Conservation (phyloP, 345 rosid genomes). For the Euphorbia pulcherrima region DNA sequence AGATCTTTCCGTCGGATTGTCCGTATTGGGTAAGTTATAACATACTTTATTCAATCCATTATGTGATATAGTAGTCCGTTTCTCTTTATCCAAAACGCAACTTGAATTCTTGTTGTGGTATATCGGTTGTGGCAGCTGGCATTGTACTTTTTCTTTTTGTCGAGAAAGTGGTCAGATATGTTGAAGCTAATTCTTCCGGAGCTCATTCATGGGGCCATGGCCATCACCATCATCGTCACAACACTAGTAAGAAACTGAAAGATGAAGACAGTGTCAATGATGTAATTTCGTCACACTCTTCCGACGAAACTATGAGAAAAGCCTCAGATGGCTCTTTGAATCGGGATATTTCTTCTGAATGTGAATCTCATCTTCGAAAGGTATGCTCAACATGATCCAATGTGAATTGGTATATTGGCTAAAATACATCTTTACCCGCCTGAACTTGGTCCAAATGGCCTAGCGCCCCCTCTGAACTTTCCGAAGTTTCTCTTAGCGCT, state of each 20-base stretch:
- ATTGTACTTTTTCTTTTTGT: conserved; percentile 88
- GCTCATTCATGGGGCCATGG: conserved; percentile 55
- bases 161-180: conserved; percentile 89
- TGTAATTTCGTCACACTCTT: conserved; percentile 25
- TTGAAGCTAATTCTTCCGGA: conserved; percentile 65
- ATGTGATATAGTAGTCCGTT: background rate
- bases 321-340: conserved; percentile 37
- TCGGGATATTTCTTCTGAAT: conserved; percentile 24
- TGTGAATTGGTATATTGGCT: no score
- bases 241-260: conserved; percentile 50
- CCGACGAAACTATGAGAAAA: conserved; percentile 31
- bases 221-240: conserved; percentile 70
- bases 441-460: no score
- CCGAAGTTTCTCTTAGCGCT: no score
- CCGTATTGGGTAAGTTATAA: conserved; percentile 60
- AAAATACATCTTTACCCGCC: no score
- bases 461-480: no score
- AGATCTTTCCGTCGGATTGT: conserved; percentile 86
- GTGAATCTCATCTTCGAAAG: conserved; percentile 57
- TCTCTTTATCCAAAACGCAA: background rate
- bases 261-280: conserved; percentile 39
- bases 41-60: background rate
- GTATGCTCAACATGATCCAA: conserved; percentile 35
- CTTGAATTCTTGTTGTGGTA: conserved; percentile 25
- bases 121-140: conserved; percentile 66